Evolutionary conservation across 345 rosid species (phyloP), one percentile per base, ranked within the genome.

Genomic region (Euphorbia lathyris): DNA sequence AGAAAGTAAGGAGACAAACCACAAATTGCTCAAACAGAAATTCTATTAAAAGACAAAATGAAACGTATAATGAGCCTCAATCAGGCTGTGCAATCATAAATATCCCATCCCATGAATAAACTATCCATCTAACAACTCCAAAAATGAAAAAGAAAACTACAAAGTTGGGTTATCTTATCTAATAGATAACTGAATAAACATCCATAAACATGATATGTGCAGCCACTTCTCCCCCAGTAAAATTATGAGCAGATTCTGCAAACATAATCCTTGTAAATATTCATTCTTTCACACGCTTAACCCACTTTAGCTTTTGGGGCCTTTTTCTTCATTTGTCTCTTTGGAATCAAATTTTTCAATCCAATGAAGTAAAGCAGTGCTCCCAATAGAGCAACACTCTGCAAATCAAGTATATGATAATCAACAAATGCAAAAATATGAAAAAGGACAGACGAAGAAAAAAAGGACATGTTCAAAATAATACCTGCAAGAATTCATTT

Each of bases 331-430:
- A 75, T 66, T 50, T 63, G 87, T 80, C 86, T 84, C 73, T 70
- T 78, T 0, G 93, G 89, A 70, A 91, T 74, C 38, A 88, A 74
- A 84, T 88, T 87, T 88, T 85, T 94, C 96, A 91, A 90, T 79
- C 93, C 97, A 9, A 81, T 58, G 81, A 91, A 94, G 88, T 86
- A 91, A 63, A 94, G 85, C 80, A 94, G 75, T 8, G 98, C 96
- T 50, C 97, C 97, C n/a, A 83, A 88, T 42, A 87, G 88, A 10
- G 97, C 96, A 79, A 91, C 82, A 43, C 82, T 78, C 97, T 94
- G 85, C 78, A 45, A n/a, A n/a, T n/a, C n/a, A n/a, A n/a, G n/a
- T n/a, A 69, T 40, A 70, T 48, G 38, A 76, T 55, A 65, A 58
- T 19, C 63, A 36, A 63, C 34, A 23, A 34, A 65, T 38, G 4